Evolutionary conservation across 805 yeast genomes (phyloP).

Genomic region (Ogataea methanolica): DNA sequence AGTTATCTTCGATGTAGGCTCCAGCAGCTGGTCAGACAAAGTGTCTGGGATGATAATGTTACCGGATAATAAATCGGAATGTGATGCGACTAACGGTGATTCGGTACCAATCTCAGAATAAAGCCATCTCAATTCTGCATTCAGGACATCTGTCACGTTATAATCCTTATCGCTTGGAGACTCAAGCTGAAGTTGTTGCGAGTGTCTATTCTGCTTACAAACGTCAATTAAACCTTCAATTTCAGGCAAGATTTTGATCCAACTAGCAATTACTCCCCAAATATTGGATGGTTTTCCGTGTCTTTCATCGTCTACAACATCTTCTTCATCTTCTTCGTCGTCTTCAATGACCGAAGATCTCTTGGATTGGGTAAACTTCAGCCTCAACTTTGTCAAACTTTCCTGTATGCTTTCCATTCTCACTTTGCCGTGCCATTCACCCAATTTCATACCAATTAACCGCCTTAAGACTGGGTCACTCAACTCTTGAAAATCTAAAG

Average conservation of each 20-base stretch:
- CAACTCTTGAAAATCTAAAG: constrained; percentile 53
- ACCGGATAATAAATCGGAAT: constrained; percentile 72
- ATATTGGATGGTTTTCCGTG: constrained; percentile 36
- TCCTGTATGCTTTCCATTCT: constrained; percentile 42
- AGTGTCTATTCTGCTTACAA: constrained; percentile 32
- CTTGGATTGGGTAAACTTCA: constrained; percentile 11
- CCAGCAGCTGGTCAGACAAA: constrained; percentile 10
- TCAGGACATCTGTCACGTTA: constrained; percentile 33
- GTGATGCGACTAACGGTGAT: constrained; percentile 60
- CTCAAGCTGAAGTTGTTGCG: constrained; percentile 11
- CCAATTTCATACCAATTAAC: constrained; percentile 59
- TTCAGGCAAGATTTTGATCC: constrained; percentile 62
- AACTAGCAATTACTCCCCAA: constrained; percentile 57
- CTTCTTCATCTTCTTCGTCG: not conserved
- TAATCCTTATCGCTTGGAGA: constrained; percentile 4
- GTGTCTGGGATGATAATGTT: constrained; percentile 58
- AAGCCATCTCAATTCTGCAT: constrained; percentile 54
- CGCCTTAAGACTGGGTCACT: constrained; percentile 43
- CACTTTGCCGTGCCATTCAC: constrained; percentile 62
- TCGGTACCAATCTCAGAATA: constrained; percentile 32
- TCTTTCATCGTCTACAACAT: not conserved
- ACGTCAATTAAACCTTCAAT: constrained; percentile 34
- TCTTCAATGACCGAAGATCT: too few relatives aligned
- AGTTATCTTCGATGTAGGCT: constrained; percentile 12
- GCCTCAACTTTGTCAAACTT: constrained; percentile 38